These are phyloP conservation scores for Hagleromyces aurorensis DNA, from an alignment of 805 yeast genomes.

Conservation along the genomic window DNA sequence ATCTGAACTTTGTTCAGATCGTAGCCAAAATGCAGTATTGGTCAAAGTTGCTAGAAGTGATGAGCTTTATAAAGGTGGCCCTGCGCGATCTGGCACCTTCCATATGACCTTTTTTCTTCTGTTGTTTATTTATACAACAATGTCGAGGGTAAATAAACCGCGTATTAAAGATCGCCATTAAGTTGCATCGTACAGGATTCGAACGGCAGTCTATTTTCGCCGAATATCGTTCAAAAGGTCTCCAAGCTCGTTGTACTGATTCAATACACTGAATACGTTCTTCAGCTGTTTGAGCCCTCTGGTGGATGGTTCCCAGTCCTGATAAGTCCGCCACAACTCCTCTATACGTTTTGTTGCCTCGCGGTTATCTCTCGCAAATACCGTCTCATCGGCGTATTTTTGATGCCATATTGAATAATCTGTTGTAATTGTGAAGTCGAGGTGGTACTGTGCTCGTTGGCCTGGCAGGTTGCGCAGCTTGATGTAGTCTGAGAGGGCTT, in stretches of 20 bases:
- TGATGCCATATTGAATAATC: conserved; percentile 11
- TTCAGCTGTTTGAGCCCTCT: conserved; percentile 27
- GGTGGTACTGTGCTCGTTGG: conserved; percentile 8
- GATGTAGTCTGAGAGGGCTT: conserved; percentile 31
- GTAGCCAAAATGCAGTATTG: no score
- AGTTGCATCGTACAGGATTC: no score
- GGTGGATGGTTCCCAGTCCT: conserved; percentile 29
- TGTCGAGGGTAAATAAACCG: no score
- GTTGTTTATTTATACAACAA: no score
- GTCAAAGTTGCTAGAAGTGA: no score
- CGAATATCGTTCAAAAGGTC: conserved; percentile 18
- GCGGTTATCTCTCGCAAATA: conserved; percentile 13
- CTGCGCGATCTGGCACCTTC: no score
- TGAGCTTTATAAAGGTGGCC: no score
- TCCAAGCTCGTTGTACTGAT: conserved; percentile 20
- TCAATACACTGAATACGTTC: conserved; percentile 25
- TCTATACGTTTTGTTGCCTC: conserved; percentile 20
- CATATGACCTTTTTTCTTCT: no score
- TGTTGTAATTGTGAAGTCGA: conserved; percentile 14
- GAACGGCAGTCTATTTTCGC: conserved; percentile 11
- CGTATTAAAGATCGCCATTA: no score
- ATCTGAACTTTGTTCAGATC: no score
- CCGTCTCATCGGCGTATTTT: conserved; percentile 5
- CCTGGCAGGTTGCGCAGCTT: conserved; percentile 29
- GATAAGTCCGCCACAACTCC: conserved; percentile 25